Conservation (phyloP, 2,329 filamentous ascomycete genomes). For the Trichoderma pleuroti region DNA sequence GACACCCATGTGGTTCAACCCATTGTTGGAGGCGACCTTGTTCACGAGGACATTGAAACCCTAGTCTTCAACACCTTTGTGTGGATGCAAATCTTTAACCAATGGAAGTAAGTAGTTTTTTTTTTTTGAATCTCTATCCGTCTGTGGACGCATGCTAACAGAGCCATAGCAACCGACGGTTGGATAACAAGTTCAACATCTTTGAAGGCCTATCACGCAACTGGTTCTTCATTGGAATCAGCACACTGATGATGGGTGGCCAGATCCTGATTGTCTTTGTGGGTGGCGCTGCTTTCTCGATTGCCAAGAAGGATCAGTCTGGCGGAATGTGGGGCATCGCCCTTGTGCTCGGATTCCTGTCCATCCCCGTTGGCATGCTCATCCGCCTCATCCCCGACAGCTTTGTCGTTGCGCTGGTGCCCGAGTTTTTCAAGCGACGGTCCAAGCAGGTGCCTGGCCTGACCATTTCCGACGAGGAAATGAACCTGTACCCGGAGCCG, state of each 20-base stretch:
- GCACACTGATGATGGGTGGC: slow-evolving; percentile 79
- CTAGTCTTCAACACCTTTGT: slow-evolving; percentile 98
- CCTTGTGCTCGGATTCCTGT: slow-evolving; percentile 77
- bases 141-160: slow-evolving; percentile 19
- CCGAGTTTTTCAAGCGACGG: slow-evolving; percentile 50
- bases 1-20: slow-evolving; percentile 39
- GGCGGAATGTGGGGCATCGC: slow-evolving; percentile 84
- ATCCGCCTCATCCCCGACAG: slow-evolving; percentile 81
- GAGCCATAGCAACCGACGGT: slow-evolving; percentile 67
- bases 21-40: slow-evolving; percentile 43
- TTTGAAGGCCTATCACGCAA: slow-evolving; percentile 85
- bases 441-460: slow-evolving; percentile 49
- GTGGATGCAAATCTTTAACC: slow-evolving; percentile 99
- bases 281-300: slow-evolving; percentile 76
- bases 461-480: slow-evolving; percentile 64
- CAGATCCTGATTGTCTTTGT: slow-evolving; percentile 89
- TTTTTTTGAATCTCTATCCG: too few species aligned
- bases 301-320: slow-evolving; percentile 58
- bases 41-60: slow-evolving; percentile 59
- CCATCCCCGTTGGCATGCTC: slow-evolving; percentile 75
- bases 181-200: slow-evolving; percentile 94
- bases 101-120: slow-evolving; percentile 86
- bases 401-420: slow-evolving; percentile 52
- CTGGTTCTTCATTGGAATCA: slow-evolving; percentile 85
- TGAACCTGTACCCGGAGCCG: slow-evolving; percentile 66